Evolutionary conservation across 129 eudicot species (phyloP), one percentile per base, ranked within the genome.

Genomic region (Kitagawia praeruptora): DNA sequence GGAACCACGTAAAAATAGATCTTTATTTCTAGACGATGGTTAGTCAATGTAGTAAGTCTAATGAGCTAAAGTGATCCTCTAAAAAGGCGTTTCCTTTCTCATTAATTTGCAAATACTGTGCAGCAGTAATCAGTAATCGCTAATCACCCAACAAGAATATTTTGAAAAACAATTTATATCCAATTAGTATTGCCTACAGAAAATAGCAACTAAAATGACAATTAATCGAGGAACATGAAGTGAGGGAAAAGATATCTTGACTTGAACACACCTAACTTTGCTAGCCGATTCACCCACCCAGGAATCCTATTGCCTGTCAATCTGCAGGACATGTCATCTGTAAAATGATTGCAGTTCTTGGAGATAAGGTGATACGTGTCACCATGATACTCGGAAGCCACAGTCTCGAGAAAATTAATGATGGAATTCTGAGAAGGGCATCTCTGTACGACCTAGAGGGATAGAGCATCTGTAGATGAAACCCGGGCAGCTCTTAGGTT

Each of bases 261-360:
- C 16, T 53, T 80, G 21, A 54, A 84, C 79, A 21, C 77, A 92
- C 97, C 97, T 74, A 87, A 67, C 80, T 85, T 85, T 3, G 97
- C 97, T 48, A 92, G 90, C 53, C 97, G 89, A 75, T 92, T 92
- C 51, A 92, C 93, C 97, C 97, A 92, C 63, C 96, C 96, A 66
- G 97, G 97, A 53, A 92, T 88, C 51, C 87, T 74, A 84, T 80
- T 85, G 44, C 93, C 91, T 3, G 86, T 87, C 79, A 92, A 77
- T 83, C 90, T 90, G 49, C 77, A 80, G 75, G 91, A 78, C 31
- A 92, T 82, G 78, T 92, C 97, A 85, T 92, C 91, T 8, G 96
- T 83, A 77, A 92, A 92, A 87, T 92, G 96, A 84, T 92, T 92
- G 83, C 97, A 92, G 31, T 92, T 92, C 78, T 92, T 92, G 84